Base-by-base conservation (phyloP, 208 protist species). In the Lotmaria passim region DNA sequence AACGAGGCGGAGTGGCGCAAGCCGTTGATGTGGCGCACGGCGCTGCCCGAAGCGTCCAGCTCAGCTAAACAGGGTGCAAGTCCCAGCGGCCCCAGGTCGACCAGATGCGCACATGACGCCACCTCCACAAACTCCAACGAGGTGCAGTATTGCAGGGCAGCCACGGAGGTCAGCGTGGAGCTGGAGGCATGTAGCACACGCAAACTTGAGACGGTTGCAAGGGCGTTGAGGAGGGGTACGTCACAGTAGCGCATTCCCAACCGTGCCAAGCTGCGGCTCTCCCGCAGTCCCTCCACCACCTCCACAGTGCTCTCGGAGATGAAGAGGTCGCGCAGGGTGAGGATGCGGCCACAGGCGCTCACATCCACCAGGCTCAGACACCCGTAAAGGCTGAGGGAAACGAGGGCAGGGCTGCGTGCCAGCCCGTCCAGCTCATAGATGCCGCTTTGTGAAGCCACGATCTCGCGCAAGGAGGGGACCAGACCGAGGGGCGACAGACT, bases 201-300 rank as follows among this genome's bases (percentile, higher is more conserved):
- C 46, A 78, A 31, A 14, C 56, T 71, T 1, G 66, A 14, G 12
- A 74, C n/a, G 2, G 36, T 19, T 2, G 73, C 44, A 7, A 74
- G 46, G 24, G 67, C 60, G 8, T 17, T 26, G 21, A 73, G 1
- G 15, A 31, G 6, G 2, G 39, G 11, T 5, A 74, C 21, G n/a
- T 79, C 73, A 31, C 65, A 74, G 61, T 74, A 74, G 43, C 73
- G 59, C 46, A 79, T 60, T 14, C 67, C 55, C 8, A 79, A 39
- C 3, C 39, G 65, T 19, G 21, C 30, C 3, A 69, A 55, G 24
- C 31, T 64, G 43, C 50, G 53, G 55, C 73, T 79, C 11, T 26
- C 36, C 19, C 36, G 51, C 59, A 79, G 56, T 17, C 67, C 73
- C 33, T 67, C 56, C 11, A 79, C 24, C 33, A 51, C 51, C 26